Base-by-base conservation (phyloP, 2,329 filamentous ascomycete genomes). In the Leptographium lundbergii region DNA sequence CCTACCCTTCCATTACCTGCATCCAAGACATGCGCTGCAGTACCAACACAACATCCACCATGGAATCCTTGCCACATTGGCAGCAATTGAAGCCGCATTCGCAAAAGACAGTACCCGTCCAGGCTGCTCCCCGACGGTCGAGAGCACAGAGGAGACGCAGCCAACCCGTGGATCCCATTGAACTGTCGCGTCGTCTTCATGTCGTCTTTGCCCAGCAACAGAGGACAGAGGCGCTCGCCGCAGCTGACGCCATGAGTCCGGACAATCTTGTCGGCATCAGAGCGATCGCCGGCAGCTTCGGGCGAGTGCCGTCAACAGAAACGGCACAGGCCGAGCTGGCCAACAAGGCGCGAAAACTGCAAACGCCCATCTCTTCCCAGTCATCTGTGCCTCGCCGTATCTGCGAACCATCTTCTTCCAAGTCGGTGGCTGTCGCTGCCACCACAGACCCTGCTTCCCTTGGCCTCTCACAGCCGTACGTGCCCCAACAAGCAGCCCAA, bases 121-220 rank as follows among this genome's bases (percentile, higher is more conserved):
- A 32, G 24, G 17, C 19, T 25, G 29, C 4, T 2, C 29, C 53
- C 2, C n/a, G 24, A 4, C 34, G 34, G 32, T 22, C 6, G 7
- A 36, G 29, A 14, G 6, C 39, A 13, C 25, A 25, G 17, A 50
- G n/a, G n/a, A 27, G n/a, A 7, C 34, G 47, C 48, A 39, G 19
- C 47, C 14, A 52, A 10, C 56, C 56, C 47, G 72, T 84, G 53
- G 81, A 85, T 61, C 73, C 82, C 0, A 74, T 78, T 32, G 81
- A 85, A 59, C 69, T 85, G 32, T 74, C 75, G 13, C 74, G 76
- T 36, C 77, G 81, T 22, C 72, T 85, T 27, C 72, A 73, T 55
- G 63, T 74, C 13, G 76, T 84, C 22, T 69, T 81, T 17, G 73
- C 72, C 6, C 74, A 82, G 61, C 78, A 79, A 61, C 77, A 77